Evolutionary conservation across 164 flowering plant genomes (phyloP).

Genomic region (Nymphaea colorata): DNA sequence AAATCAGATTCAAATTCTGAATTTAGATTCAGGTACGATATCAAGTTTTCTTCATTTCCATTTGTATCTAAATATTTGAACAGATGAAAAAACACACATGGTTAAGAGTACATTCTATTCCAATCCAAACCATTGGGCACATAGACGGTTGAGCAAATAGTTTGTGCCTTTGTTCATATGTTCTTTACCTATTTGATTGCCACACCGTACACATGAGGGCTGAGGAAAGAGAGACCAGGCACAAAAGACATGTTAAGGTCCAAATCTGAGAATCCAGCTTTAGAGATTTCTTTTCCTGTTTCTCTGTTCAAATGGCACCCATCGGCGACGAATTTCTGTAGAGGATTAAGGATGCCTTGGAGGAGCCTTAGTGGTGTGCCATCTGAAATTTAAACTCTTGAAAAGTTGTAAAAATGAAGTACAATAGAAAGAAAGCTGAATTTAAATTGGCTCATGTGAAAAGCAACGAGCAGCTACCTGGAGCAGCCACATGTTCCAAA

Average conservation of each 20-base stretch:
- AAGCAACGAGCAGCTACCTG: conserved; percentile 29
- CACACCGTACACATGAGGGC: conserved; percentile 66
- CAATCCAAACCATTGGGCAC: too few relatives aligned
- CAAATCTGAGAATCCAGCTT: conserved; percentile 55
- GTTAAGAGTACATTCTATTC: too few relatives aligned
- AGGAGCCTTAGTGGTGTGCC: conserved; percentile 45
- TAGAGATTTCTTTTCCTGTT: conserved; percentile 44
- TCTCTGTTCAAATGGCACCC: conserved; percentile 88
- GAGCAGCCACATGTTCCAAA: conserved; percentile 83
- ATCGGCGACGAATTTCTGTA: conserved; percentile 64
- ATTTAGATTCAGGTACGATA: too few relatives aligned
- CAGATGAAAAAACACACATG: too few relatives aligned
- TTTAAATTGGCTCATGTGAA: not conserved
- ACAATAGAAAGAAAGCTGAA: not conserved
- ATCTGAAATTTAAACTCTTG: conserved; percentile 21
- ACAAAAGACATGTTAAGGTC: conserved; percentile 26
- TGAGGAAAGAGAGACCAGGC: conserved; percentile 22
- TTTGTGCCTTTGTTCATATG: too few relatives aligned
- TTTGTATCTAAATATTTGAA: too few relatives aligned
- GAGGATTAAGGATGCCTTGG: conserved; percentile 56
- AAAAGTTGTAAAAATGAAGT: not conserved
- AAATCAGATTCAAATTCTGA: too few relatives aligned
- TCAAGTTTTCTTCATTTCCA: too few relatives aligned
- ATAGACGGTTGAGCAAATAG: too few relatives aligned
- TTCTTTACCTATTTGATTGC: conserved; percentile 33